Percentiles rank a stretch among this genome's conserved stretches.
Evolutionary conservation across 352 stramenopile species (phyloP).

Genomic region (Phytopythium boreale): DNA sequence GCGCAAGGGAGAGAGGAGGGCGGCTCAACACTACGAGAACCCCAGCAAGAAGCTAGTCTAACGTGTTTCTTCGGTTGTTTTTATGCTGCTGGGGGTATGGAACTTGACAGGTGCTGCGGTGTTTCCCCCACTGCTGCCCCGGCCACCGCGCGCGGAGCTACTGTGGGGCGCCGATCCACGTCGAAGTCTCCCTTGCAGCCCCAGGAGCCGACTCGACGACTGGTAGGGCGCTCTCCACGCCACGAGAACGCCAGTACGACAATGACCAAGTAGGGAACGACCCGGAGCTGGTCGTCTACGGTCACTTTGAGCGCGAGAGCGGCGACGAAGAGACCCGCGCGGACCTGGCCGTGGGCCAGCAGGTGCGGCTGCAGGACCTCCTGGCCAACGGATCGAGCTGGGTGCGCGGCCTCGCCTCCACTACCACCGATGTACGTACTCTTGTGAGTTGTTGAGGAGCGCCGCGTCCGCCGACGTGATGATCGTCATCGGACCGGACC

Average conservation of each 20-base stretch:
- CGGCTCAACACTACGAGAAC: not conserved
- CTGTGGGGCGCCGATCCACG: slow-evolving; percentile 38
- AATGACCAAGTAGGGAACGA: not conserved
- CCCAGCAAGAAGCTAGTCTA: not conserved
- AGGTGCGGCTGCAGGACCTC: slow-evolving; percentile 11
- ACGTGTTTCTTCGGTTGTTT: not conserved
- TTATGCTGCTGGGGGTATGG: not conserved
- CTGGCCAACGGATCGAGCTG: slow-evolving; percentile 16
- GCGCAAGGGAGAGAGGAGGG: too few species aligned
- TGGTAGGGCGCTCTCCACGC: not conserved
- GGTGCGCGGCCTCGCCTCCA: slow-evolving; percentile 12
- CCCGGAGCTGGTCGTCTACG: slow-evolving; percentile 21
- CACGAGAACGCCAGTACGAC: not conserved
- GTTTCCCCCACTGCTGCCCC: slow-evolving; percentile 59
- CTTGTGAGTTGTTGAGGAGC: slow-evolving; percentile 9
- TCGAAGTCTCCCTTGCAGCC: slow-evolving; percentile 11
- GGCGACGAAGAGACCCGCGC: slow-evolving; percentile 18
- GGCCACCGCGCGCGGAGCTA: slow-evolving; percentile 44
- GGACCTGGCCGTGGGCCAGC: slow-evolving; percentile 19
- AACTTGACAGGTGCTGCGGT: slow-evolving; percentile 37
- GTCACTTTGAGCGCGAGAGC: slow-evolving; percentile 30
- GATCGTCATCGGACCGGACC: not conserved
- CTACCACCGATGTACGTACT: not conserved
- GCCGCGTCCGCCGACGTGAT: not conserved
- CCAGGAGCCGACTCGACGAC: not conserved